Percentiles rank a stretch among this genome's conserved stretches.
Evolutionary conservation across 805 yeast species (phyloP).

Genomic region (Blastobotrys parvus): DNA sequence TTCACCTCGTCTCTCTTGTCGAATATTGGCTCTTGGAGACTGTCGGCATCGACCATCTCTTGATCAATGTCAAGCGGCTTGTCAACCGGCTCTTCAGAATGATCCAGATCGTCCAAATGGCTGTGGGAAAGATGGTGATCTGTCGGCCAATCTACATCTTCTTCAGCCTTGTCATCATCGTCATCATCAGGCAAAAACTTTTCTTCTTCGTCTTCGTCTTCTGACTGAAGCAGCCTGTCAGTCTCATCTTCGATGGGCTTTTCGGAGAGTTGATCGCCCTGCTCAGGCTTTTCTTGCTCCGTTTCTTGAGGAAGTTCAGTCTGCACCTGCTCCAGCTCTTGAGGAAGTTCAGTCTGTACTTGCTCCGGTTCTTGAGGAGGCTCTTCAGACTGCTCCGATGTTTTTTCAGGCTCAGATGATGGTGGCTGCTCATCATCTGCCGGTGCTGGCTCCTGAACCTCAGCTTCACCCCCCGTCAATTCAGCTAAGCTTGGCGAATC

Average conservation of each 20-base stretch:
- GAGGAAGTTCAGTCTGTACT: not conserved
- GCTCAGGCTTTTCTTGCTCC: not conserved
- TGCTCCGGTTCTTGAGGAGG: not conserved
- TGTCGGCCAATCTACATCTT: not conserved
- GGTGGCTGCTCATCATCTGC: not conserved
- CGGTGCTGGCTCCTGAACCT: not conserved
- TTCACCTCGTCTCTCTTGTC: too few species aligned
- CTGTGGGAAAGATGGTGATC: not conserved
- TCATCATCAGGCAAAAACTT: not conserved
- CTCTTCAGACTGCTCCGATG: not conserved
- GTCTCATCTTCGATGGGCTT: not conserved
- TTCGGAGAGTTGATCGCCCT: not conserved
- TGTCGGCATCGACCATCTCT: not conserved
- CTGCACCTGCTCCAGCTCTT: not conserved
- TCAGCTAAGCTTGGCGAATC: not conserved
- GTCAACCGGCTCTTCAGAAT: not conserved
- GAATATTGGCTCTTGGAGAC: not conserved
- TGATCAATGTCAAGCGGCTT: not conserved
- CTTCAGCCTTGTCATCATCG: not conserved
- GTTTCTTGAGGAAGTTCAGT: not conserved
- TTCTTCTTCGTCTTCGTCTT: slow-evolving; percentile 1
- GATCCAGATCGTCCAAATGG: not conserved
- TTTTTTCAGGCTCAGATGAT: not conserved
- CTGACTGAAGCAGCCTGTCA: not conserved
- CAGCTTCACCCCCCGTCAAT: too few species aligned